These are phyloP conservation scores for Saturnispora dispora DNA, from an alignment of 805 yeast species.

Conservation along the genomic window DNA sequence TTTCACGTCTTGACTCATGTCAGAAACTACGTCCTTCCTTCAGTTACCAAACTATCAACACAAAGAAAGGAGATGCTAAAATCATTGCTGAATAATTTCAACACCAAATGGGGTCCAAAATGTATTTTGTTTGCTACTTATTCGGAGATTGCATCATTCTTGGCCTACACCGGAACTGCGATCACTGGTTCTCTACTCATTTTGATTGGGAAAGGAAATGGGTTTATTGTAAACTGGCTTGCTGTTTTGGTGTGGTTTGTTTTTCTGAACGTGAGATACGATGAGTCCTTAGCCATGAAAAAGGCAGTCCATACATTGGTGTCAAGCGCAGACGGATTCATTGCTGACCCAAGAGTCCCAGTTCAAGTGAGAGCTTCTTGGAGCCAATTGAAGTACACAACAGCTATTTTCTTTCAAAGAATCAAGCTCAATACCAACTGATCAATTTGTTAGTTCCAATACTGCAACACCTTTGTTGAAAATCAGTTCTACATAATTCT, in stretches of 20 bases:
- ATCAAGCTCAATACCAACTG: background rate
- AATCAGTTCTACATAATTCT: background rate
- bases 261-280: conserved; percentile 72
- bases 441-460: background rate
- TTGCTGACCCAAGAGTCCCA: conserved; percentile 44
- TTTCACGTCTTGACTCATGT: conserved; percentile 76
- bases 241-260: conserved; percentile 43
- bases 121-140: conserved; percentile 53
- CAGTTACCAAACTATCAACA: conserved; percentile 17
- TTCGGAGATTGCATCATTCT: conserved; percentile 34
- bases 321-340: conserved; percentile 32
- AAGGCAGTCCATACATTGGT: conserved; percentile 10
- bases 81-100: conserved; percentile 32
- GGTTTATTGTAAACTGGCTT: conserved; percentile 35
- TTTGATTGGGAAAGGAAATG: conserved; percentile 12
- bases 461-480: background rate
- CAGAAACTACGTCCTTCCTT: conserved; percentile 60
- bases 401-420: conserved; percentile 2
- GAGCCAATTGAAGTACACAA: conserved; percentile 33
- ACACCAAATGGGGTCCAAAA: conserved; percentile 46
- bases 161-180: conserved; percentile 28
- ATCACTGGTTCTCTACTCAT: conserved; percentile 16
- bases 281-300: conserved; percentile 65
- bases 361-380: conserved; percentile 37
- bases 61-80: conserved; percentile 10